Percentiles rank a stretch among this genome's conserved stretches.
Evolutionary conservation across 257 asterid genomes (phyloP).

Genomic region (Asclepias syriaca): DNA sequence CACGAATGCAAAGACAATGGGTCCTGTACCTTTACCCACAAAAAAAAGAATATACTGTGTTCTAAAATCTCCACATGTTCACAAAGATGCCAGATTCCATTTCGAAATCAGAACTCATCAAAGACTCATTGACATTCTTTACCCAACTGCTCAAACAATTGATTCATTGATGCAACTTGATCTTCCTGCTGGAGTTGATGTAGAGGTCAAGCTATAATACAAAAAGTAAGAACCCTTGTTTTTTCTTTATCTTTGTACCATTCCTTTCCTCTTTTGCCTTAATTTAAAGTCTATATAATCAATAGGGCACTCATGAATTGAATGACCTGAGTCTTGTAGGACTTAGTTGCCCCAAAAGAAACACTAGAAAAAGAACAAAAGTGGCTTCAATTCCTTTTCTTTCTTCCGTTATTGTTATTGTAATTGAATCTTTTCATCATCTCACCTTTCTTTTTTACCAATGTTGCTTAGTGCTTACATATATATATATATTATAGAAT

Average conservation of each 20-base stretch:
- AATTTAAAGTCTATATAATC: neutral
- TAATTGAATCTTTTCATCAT: neutral
- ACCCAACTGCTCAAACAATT: slow-evolving; percentile 95
- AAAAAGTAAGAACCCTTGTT: neutral
- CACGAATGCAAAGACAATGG: slow-evolving; percentile 85
- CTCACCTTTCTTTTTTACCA: neutral
- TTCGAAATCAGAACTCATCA: slow-evolving; percentile 95
- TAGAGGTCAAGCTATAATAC: slow-evolving; percentile 90
- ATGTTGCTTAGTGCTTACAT: neutral
- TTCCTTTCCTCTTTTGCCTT: neutral
- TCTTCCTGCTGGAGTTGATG: slow-evolving; percentile 96
- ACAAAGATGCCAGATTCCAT: slow-evolving; percentile 96
- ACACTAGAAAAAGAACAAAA: slow-evolving; percentile 6
- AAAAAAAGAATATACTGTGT: slow-evolving; percentile 80
- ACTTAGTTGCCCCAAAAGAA: slow-evolving; percentile 4
- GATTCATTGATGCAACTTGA: slow-evolving; percentile 96
- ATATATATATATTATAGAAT: no score
- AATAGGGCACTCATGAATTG: neutral
- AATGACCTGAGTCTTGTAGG: slow-evolving; percentile 5
- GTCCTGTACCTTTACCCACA: slow-evolving; percentile 93
- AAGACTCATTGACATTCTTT: slow-evolving; percentile 84
- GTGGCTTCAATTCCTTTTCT: neutral
- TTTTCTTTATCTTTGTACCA: neutral
- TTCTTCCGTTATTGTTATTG: neutral
- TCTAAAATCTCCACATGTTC: slow-evolving; percentile 93